phyloP scores from a whole-genome alignment of 1,284 basidiomycete species.

The Cutaneotrichosporon sp. region DNA sequence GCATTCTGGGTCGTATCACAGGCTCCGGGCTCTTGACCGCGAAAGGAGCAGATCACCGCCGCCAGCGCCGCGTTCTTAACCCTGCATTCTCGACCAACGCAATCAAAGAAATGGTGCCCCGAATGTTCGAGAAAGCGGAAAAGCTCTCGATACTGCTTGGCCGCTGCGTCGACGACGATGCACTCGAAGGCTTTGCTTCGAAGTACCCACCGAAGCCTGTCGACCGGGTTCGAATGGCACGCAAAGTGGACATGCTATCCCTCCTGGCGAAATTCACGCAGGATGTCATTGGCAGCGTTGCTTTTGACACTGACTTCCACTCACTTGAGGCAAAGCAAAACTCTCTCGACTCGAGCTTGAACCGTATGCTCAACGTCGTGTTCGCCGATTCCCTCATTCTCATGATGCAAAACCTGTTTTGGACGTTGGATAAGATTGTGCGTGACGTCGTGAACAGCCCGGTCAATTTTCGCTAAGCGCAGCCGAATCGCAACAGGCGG shows the following conservation, averaged over 20 bases:
- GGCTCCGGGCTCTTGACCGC: conserved; percentile 44
- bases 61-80: conserved; percentile 51
- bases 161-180: conserved; percentile 7
- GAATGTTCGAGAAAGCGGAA: conserved; percentile 60
- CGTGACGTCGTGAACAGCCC: neutral
- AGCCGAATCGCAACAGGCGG: neutral
- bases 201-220: conserved; percentile 14
- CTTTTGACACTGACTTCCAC: conserved; percentile 58
- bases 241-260: conserved; percentile 53
- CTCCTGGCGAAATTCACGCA: conserved; percentile 61
- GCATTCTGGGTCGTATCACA: conserved; percentile 51
- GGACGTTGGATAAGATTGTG: conserved; percentile 6
- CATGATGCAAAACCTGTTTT: conserved; percentile 5
- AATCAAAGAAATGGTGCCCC: conserved; percentile 46
- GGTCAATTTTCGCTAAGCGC: neutral
- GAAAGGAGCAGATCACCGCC: conserved; percentile 52
- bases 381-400: neutral
- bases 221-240: conserved; percentile 7
- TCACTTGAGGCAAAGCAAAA: conserved; percentile 39
- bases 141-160: conserved; percentile 46
- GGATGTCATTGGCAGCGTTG: conserved; percentile 64
- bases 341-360: conserved; percentile 17
- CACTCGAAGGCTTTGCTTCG: conserved; percentile 6
- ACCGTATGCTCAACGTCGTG: neutral
- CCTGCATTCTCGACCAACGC: conserved; percentile 42